phyloP scores from a whole-genome alignment of 768 basidiomycete genomes.

The Rhodotorula babjevae region DNA sequence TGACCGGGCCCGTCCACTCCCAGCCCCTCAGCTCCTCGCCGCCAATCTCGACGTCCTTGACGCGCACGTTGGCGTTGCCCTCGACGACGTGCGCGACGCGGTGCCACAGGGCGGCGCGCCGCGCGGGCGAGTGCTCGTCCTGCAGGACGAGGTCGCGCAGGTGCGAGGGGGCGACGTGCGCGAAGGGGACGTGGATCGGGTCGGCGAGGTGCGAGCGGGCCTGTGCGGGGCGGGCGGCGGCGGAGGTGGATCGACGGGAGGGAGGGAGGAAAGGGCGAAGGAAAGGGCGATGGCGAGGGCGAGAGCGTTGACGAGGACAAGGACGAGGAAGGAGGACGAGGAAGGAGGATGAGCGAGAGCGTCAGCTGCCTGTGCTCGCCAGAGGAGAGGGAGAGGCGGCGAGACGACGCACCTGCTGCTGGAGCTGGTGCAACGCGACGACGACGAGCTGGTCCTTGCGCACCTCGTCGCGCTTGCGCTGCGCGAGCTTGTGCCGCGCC shows the following conservation, averaged over 20 bases:
- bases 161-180: slow-evolving; percentile 78
- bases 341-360: neutral
- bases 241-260: too few species aligned
- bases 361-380: too few species aligned
- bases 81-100: slow-evolving; percentile 80
- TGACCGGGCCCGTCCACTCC: slow-evolving; percentile 68
- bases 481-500: slow-evolving; percentile 6
- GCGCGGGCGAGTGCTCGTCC: slow-evolving; percentile 67
- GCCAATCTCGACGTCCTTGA: slow-evolving; percentile 73
- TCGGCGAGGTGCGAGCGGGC: slow-evolving; percentile 77
- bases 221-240: slow-evolving; percentile 49
- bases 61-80: slow-evolving; percentile 82
- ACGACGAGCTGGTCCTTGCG: slow-evolving; percentile 41
- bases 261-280: too few species aligned
- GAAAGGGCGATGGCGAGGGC: too few species aligned
- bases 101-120: slow-evolving; percentile 66
- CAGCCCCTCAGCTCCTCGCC: slow-evolving; percentile 87
- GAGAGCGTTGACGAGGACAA: too few species aligned
- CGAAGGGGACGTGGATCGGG: slow-evolving; percentile 65
- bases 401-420: slow-evolving; percentile 34
- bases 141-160: slow-evolving; percentile 80
- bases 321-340: too few species aligned
- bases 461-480: slow-evolving; percentile 15
- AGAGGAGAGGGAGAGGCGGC: neutral
- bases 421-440: slow-evolving; percentile 29